phyloP scores from a whole-genome alignment of 2,329 filamentous ascomycete species.

The Metarhizium humberi region DNA sequence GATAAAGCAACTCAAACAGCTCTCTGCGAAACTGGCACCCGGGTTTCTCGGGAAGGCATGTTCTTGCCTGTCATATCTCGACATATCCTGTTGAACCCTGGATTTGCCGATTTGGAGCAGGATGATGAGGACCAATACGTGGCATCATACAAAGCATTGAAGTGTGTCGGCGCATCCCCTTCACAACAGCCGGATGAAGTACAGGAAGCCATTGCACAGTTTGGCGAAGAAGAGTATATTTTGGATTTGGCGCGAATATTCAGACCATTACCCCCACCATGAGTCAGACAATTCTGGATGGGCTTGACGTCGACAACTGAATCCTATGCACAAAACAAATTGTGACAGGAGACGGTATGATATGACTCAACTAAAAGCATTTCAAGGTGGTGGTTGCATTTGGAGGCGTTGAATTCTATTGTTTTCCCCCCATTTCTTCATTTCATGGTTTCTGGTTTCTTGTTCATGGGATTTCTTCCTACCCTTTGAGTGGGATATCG shows the following conservation, averaged over 20 bases:
- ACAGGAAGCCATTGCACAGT: background rate
- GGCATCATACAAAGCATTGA: background rate
- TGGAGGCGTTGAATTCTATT: conserved; percentile 24
- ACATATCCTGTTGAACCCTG: background rate
- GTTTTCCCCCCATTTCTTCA: conserved; percentile 12
- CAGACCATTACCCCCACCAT: background rate
- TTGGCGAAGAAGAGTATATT: conserved; percentile 2
- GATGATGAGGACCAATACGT: background rate
- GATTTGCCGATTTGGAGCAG: background rate
- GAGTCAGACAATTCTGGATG: conserved; percentile 5
- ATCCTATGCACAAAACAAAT: background rate
- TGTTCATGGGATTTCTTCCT: conserved; percentile 1
- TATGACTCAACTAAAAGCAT: conserved; percentile 15
- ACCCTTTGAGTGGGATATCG: background rate
- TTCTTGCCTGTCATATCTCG: conserved; percentile 1
- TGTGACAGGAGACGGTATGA: conserved; percentile 1
- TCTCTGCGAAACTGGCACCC: no score
- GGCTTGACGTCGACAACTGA: conserved; percentile 1
- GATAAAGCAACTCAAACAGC: background rate
- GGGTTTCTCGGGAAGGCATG: background rate
- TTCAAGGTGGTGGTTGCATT: conserved; percentile 25
- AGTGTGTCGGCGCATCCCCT: background rate
- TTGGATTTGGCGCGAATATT: conserved; percentile 7
- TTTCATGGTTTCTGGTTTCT: background rate
- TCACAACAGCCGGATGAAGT: background rate